Evolutionary conservation across 495 filamentous ascomycete genomes (phyloP).

Genomic region (Xanthoparmelia taractica): DNA sequence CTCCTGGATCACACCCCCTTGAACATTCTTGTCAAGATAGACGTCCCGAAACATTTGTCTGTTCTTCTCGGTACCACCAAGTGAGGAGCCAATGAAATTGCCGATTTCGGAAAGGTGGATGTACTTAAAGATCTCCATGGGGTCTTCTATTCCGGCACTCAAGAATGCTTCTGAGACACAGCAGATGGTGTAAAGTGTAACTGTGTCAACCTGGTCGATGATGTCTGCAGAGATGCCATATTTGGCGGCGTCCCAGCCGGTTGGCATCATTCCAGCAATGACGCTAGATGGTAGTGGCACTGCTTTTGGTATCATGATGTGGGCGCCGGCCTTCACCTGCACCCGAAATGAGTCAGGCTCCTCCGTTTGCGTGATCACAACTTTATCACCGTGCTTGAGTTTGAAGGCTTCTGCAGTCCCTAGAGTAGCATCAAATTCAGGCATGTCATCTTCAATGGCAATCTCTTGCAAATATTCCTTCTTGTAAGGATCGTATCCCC

Average conservation of each 20-base stretch:
- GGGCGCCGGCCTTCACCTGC: conserved; percentile 86
- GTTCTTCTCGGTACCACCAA: conserved; percentile 85
- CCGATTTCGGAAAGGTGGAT: conserved; percentile 96
- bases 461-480: conserved; percentile 98
- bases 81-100: conserved; percentile 96
- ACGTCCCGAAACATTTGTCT: conserved; percentile 98
- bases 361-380: conserved; percentile 87
- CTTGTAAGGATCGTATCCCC: conserved; percentile 94
- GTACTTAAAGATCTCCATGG: conserved; percentile 99
- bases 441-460: conserved; percentile 89
- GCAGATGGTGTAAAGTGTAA: conserved; percentile 88
- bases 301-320: conserved; percentile 90
- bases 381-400: conserved; percentile 92
- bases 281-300: conserved; percentile 93
- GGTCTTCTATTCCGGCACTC: conserved; percentile 90
- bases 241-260: conserved; percentile 88
- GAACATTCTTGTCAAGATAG: conserved; percentile 88
- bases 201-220: conserved; percentile 91
- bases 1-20: conserved; percentile 98
- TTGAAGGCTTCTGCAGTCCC: conserved; percentile 96
- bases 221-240: conserved; percentile 98
- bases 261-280: conserved; percentile 91
- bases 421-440: conserved; percentile 96
- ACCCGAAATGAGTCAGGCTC: conserved; percentile 92
- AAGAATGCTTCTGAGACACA: conserved; percentile 86